Conservation (phyloP, 1,139 yeast species). For the Debaryomyces nepalensis region DNA sequence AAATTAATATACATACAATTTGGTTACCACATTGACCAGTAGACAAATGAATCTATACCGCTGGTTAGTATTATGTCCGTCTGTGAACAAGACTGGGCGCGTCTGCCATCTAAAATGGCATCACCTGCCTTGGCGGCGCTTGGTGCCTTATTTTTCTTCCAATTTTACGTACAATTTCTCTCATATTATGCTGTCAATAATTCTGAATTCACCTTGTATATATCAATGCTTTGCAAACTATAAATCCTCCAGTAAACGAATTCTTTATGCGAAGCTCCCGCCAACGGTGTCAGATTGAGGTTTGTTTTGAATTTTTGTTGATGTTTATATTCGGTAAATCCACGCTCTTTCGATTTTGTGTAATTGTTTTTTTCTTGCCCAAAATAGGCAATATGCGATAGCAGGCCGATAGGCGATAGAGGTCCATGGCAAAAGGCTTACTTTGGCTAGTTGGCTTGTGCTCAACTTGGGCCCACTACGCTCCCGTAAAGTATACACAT, state of each 20-base stretch:
- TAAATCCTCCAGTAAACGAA: slow-evolving; percentile 9
- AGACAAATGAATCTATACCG: slow-evolving; percentile 82
- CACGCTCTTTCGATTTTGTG: slow-evolving; percentile 7
- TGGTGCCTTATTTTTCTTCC: not conserved
- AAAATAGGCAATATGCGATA: slow-evolving; percentile 7
- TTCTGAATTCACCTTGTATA: slow-evolving; percentile 5
- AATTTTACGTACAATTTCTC: slow-evolving; percentile 58
- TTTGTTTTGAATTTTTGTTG: slow-evolving; percentile 12
- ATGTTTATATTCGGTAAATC: slow-evolving; percentile 5
- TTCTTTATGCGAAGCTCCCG: not conserved
- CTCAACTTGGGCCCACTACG: no score
- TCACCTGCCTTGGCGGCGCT: slow-evolving; percentile 2
- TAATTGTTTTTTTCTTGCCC: slow-evolving; percentile 9
- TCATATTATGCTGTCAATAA: slow-evolving; percentile 38
- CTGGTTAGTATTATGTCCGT: slow-evolving; percentile 6
- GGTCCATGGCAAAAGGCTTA: no score
- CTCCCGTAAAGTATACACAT: no score
- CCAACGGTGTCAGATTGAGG: slow-evolving; percentile 1
- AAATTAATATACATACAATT: slow-evolving; percentile 58
- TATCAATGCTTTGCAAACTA: slow-evolving; percentile 8
- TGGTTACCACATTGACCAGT: slow-evolving; percentile 99
- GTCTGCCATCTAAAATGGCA: slow-evolving; percentile 6
- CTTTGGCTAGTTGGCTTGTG: no score
- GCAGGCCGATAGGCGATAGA: not conserved
- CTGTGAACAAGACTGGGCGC: slow-evolving; percentile 1